A percentile compares a stretch with the other conserved stretches of the same genome.
These are phyloP conservation scores for Aquilaria malaccensis DNA, from an alignment of 345 rosid genomes.

Conservation along the genomic window DNA sequence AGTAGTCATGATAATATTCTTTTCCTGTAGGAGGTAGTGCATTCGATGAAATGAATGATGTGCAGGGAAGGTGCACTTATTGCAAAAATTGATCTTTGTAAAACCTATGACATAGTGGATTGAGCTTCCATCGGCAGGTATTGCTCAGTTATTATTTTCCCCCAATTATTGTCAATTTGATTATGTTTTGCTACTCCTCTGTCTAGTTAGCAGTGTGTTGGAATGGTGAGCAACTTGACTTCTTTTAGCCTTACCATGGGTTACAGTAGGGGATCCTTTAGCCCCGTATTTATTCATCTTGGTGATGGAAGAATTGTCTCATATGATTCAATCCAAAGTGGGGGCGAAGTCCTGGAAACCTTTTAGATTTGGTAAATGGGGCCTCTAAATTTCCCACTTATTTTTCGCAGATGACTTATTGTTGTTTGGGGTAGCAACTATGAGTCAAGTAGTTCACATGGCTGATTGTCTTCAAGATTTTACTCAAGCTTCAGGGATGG, in stretches of 20 bases:
- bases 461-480: not conserved
- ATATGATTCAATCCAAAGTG: not conserved
- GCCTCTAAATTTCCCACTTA: not conserved
- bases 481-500: not conserved
- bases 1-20: not conserved
- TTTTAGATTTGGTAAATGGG: not conserved
- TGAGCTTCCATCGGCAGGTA: no score
- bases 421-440: not conserved
- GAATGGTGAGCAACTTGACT: no score
- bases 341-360: not conserved
- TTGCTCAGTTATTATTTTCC: not conserved
- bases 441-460: not conserved
- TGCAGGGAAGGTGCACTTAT: no score
- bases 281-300: not conserved
- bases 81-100: no score
- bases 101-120: no score
- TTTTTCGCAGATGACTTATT: not conserved
- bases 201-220: no score
- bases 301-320: not conserved
- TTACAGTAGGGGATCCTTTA: no score
- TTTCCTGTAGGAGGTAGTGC: not conserved
- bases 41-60: not conserved
- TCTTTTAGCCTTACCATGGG: no score
- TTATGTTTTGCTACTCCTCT: no score
- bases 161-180: not conserved